Evolutionary conservation across 345 rosid genomes (phyloP).

Genomic region (Dimocarpus longan): DNA sequence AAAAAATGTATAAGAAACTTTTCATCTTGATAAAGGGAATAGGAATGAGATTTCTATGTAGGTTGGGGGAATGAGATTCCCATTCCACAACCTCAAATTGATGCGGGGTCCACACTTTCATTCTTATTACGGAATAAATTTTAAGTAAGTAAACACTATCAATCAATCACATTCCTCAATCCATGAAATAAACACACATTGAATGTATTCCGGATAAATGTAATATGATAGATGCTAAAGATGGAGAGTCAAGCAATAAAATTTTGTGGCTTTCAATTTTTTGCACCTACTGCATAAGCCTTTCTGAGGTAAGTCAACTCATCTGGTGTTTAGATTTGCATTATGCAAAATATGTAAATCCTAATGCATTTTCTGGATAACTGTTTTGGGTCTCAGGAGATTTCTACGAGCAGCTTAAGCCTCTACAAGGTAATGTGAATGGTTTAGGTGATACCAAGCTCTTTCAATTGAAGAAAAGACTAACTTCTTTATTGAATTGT

Average conservation of each 20-base stretch:
- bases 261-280: conserved; percentile 67
- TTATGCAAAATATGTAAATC: neutral
- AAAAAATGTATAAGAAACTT: too few species aligned
- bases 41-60: too few species aligned
- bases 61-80: too few species aligned
- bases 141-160: too few species aligned
- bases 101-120: too few species aligned
- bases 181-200: too few species aligned
- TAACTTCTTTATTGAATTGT: conserved; percentile 18
- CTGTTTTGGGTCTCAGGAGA: conserved; percentile 61
- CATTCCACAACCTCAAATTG: too few species aligned
- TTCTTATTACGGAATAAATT: too few species aligned
- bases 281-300: conserved; percentile 72
- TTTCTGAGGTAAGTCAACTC: conserved; percentile 69
- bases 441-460: neutral
- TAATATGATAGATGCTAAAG: conserved; percentile 55
- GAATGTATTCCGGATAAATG: conserved; percentile 14
- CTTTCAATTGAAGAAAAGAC: conserved; percentile 14
- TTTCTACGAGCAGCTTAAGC: conserved; percentile 86
- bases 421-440: conserved; percentile 52
- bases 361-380: conserved; percentile 19
- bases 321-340: conserved; percentile 2
- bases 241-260: conserved; percentile 76
- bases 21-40: too few species aligned
- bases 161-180: too few species aligned